A percentile compares a stretch with the other conserved stretches of the same genome.
phyloP scores from a whole-genome alignment of 2,329 filamentous ascomycete genomes.

The Cryphonectria japonica region DNA sequence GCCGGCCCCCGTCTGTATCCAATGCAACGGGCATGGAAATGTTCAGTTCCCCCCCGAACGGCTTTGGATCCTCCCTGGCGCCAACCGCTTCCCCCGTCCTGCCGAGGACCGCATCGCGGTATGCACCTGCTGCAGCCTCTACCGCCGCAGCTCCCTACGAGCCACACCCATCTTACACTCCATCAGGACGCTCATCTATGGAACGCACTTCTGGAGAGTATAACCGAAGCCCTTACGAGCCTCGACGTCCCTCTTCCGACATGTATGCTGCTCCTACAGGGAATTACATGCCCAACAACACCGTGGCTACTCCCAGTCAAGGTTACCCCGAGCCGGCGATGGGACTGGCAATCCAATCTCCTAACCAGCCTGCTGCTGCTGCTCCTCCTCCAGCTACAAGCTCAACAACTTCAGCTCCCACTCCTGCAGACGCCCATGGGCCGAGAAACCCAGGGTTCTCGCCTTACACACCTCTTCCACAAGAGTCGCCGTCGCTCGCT shows the following conservation, averaged over 20 bases:
- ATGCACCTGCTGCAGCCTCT: conserved; percentile 46
- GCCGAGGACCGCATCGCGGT: conserved; percentile 55
- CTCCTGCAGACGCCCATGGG: conserved; percentile 8
- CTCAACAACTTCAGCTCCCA: conserved; percentile 18
- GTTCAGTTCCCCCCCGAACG: conserved; percentile 60
- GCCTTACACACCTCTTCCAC: conserved; percentile 25
- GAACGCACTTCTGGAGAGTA: conserved; percentile 51
- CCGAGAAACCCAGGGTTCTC: conserved; percentile 21
- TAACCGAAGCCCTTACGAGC: conserved; percentile 46
- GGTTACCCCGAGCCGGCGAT: conserved; percentile 37
- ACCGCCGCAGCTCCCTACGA: conserved; percentile 35
- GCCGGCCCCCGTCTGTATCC: conserved; percentile 70
- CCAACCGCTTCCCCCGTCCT: conserved; percentile 41
- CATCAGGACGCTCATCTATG: conserved; percentile 46
- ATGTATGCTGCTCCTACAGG: conserved; percentile 40
- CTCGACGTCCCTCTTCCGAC: conserved; percentile 46
- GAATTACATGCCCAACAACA: conserved; percentile 41
- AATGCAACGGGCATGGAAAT: conserved; percentile 71
- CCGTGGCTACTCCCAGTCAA: conserved; percentile 36
- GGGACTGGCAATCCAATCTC: conserved; percentile 34
- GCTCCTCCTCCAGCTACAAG: conserved; percentile 31
- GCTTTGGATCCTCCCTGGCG: conserved; percentile 38
- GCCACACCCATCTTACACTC: conserved; percentile 36
- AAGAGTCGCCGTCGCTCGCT: conserved; percentile 28
- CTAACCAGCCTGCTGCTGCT: conserved; percentile 32